Base-by-base conservation (phyloP, 106 monocot genomes). In the Platanthera guangdongensis region DNA sequence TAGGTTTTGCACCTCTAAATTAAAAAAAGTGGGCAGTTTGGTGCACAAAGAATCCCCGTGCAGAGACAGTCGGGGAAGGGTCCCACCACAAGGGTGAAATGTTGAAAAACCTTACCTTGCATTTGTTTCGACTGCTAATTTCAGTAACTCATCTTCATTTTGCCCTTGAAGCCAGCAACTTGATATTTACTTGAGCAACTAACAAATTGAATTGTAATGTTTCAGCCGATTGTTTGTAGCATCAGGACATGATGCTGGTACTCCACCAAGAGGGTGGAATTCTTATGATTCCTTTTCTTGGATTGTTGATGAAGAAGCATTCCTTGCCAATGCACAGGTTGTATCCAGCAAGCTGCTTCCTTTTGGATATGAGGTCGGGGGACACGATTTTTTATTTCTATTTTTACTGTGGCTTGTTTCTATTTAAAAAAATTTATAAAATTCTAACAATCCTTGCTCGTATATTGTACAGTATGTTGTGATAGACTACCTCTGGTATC, bases 231-330 rank as follows among this genome's bases (percentile, higher is more conserved):
- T 76, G 3, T 78, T 16, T 18, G 74, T 75, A 54, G 83, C 74
- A 47, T 57, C 25, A 9, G 69, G 51, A 68, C 71, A 71, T 49
- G 68, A 82, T 72, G 83, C 85, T 11, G 53, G 11, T 28, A 73
- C 82, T 9, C 96, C 93, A 47, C 91, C 91, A 14, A 85, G 96
- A 74, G 96, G 96, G 8, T 97, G 96, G 96, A 97, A 97, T 68
- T 97, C 96, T 13, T 97, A 93, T 73, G 96, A 97, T 83, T 91
- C 96, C 46, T 97, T 91, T 76, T 91, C 89, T 15, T 97, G 96
- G 96, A 78, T 89, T 55, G 75, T 93, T 21, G 82, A 77, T 68
- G 93, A 97, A 83, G 67, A 80, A 48, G 82, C 79, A 39, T 97
- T 93, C 72, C 79, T 97, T 57, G 75, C 74, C 19, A 97, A 97